Conservation (phyloP, 805 yeast species). For the Candida ovalis region DNA sequence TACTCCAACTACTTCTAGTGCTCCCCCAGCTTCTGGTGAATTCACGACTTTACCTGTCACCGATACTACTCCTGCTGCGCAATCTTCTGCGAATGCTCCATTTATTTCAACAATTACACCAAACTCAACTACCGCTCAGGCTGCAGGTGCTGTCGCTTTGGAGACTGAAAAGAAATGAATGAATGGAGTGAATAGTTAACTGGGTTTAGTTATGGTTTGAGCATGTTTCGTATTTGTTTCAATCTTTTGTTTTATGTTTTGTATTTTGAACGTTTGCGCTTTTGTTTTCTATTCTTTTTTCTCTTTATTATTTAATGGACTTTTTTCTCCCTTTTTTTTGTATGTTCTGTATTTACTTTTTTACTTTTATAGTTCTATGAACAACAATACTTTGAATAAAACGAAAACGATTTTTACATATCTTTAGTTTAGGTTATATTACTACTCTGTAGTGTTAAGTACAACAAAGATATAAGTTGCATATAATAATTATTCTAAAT, state of each 20-base stretch:
- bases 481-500: no score
- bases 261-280: no score
- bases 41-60: slow-evolving; percentile 1
- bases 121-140: slow-evolving; percentile 16
- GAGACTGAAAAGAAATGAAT: slow-evolving; percentile 19
- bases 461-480: no score
- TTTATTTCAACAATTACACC: slow-evolving; percentile 20
- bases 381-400: no score
- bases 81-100: slow-evolving; percentile 11
- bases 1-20: neutral
- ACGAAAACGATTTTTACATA: no score
- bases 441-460: no score
- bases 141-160: slow-evolving; percentile 24
- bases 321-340: no score
- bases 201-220: neutral
- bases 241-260: neutral
- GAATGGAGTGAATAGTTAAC: neutral
- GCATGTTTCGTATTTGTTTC: neutral
- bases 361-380: no score
- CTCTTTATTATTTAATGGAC: no score
- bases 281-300: no score
- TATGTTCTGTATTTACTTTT: no score
- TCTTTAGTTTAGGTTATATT: no score
- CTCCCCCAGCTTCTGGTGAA: neutral
- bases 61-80: neutral